Evolutionary conservation across 179 eudicot genomes (phyloP).

Genomic region (Sideroxylon spinosum): DNA sequence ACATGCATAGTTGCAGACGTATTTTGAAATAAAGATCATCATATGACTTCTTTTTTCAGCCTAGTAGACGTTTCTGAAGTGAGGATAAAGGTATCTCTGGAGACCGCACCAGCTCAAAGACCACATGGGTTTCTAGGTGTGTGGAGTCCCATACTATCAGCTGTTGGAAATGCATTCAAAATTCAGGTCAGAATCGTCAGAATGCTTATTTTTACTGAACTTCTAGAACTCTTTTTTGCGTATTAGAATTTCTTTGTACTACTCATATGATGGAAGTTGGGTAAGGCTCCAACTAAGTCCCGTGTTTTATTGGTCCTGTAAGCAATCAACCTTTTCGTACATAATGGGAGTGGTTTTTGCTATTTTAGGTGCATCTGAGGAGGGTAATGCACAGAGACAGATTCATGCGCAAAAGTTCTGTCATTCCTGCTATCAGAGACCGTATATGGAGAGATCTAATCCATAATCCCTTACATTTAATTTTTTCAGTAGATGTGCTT

Average conservation of each 20-base stretch:
- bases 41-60: conserved; percentile 42
- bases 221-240: background rate
- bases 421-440: conserved; percentile 79
- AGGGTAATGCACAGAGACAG: conserved; percentile 88
- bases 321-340: too few relatives aligned
- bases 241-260: background rate
- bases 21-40: background rate
- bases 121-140: conserved; percentile 94
- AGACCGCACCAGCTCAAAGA: conserved; percentile 94
- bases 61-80: conserved; percentile 91
- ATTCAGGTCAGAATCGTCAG: conserved; percentile 56
- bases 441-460: conserved; percentile 94
- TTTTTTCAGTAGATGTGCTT: conserved; percentile 91
- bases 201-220: too few relatives aligned
- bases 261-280: background rate
- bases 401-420: conserved; percentile 93
- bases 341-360: background rate
- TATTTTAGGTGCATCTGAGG: conserved; percentile 84
- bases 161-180: conserved; percentile 93
- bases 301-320: too few relatives aligned
- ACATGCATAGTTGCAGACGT: too few relatives aligned
- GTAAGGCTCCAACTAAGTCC: too few relatives aligned
- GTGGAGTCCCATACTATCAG: conserved; percentile 95
- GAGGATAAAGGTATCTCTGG: conserved; percentile 78
- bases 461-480: conserved; percentile 88